Percentiles rank a stretch among this genome's conserved stretches.
phyloP scores from a whole-genome alignment of 2,329 filamentous ascomycete species.

The Microcyclosporella mali region DNA sequence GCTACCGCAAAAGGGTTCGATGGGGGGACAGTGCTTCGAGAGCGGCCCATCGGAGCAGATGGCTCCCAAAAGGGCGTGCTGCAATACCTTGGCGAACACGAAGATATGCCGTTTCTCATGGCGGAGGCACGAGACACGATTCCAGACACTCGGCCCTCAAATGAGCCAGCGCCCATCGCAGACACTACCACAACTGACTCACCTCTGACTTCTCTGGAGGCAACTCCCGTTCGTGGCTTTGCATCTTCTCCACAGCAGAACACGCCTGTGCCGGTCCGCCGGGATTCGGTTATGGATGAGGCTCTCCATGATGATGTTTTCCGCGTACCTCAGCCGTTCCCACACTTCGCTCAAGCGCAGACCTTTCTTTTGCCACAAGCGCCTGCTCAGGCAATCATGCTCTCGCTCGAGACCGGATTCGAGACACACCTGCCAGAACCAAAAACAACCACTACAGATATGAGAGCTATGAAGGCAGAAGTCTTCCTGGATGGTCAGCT shows the following conservation, averaged over 20 bases:
- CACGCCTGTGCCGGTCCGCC: no score
- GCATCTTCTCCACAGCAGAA: no score
- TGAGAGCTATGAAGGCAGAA: conserved; percentile 40
- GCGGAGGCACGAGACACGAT: conserved; percentile 23
- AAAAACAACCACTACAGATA: not conserved
- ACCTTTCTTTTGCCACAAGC: no score
- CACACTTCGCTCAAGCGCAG: no score
- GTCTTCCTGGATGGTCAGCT: conserved; percentile 44
- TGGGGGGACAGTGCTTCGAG: conserved; percentile 12
- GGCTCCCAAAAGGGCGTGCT: conserved; percentile 17
- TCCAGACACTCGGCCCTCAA: no score
- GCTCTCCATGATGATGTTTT: no score
- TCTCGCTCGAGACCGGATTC: not conserved
- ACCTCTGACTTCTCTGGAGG: conserved; percentile 10
- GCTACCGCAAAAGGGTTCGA: no score
- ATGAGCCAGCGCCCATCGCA: no score
- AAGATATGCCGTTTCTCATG: conserved; percentile 30
- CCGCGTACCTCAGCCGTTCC: no score
- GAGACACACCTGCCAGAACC: not conserved
- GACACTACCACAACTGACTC: no score
- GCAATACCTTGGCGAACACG: conserved; percentile 28
- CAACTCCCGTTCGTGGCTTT: not conserved
- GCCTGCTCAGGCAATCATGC: not conserved
- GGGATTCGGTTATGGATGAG: no score
- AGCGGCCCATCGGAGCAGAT: conserved; percentile 18